Evolutionary conservation across 306 rosid species (phyloP), one percentile per base, ranked within the genome.

Genomic region (Lathyrus tuberosus): DNA sequence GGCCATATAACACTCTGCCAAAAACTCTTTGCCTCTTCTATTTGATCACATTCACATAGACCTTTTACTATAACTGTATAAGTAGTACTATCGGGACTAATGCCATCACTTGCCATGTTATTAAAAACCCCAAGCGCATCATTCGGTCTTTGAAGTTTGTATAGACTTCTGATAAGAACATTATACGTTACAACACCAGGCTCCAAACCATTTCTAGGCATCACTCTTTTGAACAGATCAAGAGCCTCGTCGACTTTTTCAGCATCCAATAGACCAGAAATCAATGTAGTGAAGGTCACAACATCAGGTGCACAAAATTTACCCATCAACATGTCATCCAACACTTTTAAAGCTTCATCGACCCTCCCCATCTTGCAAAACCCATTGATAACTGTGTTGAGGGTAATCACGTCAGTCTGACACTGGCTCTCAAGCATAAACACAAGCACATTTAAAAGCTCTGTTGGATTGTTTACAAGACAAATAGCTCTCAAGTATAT

Each of bases 1-100:
- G 98, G 91, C 98, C 98, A 93, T 62, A 93, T 76, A 20, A 87
- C 80, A 56, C 83, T 82, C 72, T 84, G 85, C 98, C 98, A 93
- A 57, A 90, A 78, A 57, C 79, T 83, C 79, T 88, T 85, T 15
- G 90, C 94, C 74, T 84, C 91, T 73, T 93, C 97, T 69, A 93
- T 73, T 70, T 63, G 88, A 75, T 81, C 70, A 44, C 81, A 73
- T 51, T 78, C 72, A 70, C 87, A 84, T 38, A 93, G 73, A 66
- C 97, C 96, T 70, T 86, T 89, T 38, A 93, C 82, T 57, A 90
- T 69, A 54, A 80, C 65, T 17, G 97, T 78, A 65, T 86, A 80
- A 51, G 94, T 88, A 17, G 79, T 85, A 63, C 81, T 71, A 68
- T 85, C 86, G 5, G 86, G 91, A 24, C 26, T 20, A 47, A 86